These are phyloP conservation scores for Rhodosporidiobolus odoratus DNA, from an alignment of 768 basidiomycete genomes.

Conservation along the genomic window DNA sequence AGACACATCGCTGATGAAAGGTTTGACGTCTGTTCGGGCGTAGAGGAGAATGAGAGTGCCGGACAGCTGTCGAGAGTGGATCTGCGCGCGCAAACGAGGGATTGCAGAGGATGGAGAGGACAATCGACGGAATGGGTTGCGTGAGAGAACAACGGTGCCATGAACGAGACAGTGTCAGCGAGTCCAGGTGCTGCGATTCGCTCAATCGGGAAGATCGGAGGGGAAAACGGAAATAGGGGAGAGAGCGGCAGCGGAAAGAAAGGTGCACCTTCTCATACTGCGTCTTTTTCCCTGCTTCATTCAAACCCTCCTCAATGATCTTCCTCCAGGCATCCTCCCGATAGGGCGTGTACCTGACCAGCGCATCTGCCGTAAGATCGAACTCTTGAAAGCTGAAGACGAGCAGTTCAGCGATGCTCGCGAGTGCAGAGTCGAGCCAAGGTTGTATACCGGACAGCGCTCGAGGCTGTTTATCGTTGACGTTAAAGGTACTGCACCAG, in stretches of 20 bases:
- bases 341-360: constrained; percentile 58
- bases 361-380: constrained; percentile 34
- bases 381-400: constrained; percentile 38
- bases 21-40: constrained; percentile 55
- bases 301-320: constrained; percentile 65
- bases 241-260: background rate
- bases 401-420: constrained; percentile 21
- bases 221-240: background rate
- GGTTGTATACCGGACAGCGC: constrained; percentile 58
- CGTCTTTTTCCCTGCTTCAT: constrained; percentile 47
- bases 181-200: too few relatives aligned
- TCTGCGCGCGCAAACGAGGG: constrained; percentile 47
- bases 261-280: constrained; percentile 61
- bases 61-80: constrained; percentile 71
- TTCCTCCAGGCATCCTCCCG: constrained; percentile 65
- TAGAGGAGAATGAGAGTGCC: constrained; percentile 72
- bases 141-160: background rate
- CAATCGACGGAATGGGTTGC: too few relatives aligned
- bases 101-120: background rate
- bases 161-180: background rate
- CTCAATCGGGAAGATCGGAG: background rate
- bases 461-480: constrained; percentile 66
- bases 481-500: constrained; percentile 75
- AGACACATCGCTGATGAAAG: constrained; percentile 56
- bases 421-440: constrained; percentile 60